A percentile compares a stretch with the other conserved stretches of the same genome.
phyloP scores from a whole-genome alignment of 2,329 filamentous ascomycete genomes.

The Mycogone perniciosa region DNA sequence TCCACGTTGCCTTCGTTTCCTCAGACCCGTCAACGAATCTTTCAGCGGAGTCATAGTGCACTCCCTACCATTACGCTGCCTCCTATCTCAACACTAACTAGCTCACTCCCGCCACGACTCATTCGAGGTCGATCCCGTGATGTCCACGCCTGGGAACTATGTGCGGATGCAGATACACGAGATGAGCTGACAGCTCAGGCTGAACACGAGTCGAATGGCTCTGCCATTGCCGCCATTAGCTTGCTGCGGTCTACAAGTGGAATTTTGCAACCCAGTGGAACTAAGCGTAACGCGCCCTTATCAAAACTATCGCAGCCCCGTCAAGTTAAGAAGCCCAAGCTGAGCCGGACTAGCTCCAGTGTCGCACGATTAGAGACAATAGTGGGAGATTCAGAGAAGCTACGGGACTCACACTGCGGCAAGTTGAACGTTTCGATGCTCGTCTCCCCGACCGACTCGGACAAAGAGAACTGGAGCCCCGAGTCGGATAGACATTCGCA shows the following conservation, averaged over 20 bases:
- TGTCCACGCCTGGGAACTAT: slow-evolving; percentile 85
- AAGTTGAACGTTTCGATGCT: slow-evolving; percentile 36
- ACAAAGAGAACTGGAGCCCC: slow-evolving; percentile 87
- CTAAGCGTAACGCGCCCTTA: slow-evolving; percentile 57
- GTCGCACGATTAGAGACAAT: slow-evolving; percentile 52
- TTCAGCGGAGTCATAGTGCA: slow-evolving; percentile 68
- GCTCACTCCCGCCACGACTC: slow-evolving; percentile 48
- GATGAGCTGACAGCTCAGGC: slow-evolving; percentile 76
- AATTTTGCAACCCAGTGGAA: slow-evolving; percentile 48
- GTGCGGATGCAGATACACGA: slow-evolving; percentile 72
- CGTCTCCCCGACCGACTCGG: slow-evolving; percentile 57
- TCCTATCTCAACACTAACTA: slow-evolving; percentile 47
- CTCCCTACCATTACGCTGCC: slow-evolving; percentile 52
- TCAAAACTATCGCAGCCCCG: slow-evolving; percentile 25
- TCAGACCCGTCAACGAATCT: slow-evolving; percentile 43
- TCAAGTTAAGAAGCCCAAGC: slow-evolving; percentile 55
- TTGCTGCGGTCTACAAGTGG: slow-evolving; percentile 65
- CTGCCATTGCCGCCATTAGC: slow-evolving; percentile 74
- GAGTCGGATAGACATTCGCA: slow-evolving; percentile 40
- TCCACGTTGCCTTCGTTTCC: slow-evolving; percentile 42
- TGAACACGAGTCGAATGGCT: slow-evolving; percentile 72
- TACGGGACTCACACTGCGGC: slow-evolving; percentile 18
- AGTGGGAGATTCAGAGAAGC: slow-evolving; percentile 22
- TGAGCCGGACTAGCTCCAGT: slow-evolving; percentile 56
- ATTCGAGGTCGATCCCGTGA: slow-evolving; percentile 73